These are phyloP conservation scores for Nicotiana tabacum DNA, from an alignment of 257 asterid genomes.

Conservation along the genomic window DNA sequence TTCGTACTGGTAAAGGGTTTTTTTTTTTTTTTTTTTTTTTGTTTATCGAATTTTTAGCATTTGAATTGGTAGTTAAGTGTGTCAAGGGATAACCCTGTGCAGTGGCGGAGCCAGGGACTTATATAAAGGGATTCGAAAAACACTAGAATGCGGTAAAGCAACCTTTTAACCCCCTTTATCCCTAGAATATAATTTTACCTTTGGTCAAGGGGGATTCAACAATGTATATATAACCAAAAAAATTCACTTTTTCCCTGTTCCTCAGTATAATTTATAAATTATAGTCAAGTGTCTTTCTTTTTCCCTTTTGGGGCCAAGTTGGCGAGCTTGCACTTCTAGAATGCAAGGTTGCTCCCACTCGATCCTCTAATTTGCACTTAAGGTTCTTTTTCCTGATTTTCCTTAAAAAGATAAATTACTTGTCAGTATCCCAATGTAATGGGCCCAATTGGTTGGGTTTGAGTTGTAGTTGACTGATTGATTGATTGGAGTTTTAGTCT, in stretches of 20 bases:
- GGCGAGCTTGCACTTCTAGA: background rate
- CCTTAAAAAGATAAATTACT: too few relatives aligned
- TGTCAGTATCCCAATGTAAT: too few relatives aligned
- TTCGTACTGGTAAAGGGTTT: constrained; percentile 48
- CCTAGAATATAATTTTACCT: too few relatives aligned
- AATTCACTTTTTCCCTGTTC: too few relatives aligned
- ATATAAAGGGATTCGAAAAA: too few relatives aligned
- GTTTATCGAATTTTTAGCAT: background rate
- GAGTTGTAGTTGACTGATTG: background rate
- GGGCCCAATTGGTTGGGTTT: background rate
- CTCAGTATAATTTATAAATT: background rate
- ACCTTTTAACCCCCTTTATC: too few relatives aligned
- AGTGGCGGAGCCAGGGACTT: background rate
- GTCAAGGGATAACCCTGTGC: background rate
- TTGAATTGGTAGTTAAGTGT: background rate
- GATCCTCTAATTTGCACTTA: too few relatives aligned
- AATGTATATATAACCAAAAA: too few relatives aligned
- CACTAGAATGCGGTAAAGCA: too few relatives aligned
- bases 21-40: background rate
- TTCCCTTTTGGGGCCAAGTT: background rate
- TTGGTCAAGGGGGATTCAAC: too few relatives aligned
- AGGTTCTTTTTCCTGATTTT: too few relatives aligned
- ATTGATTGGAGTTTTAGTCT: background rate
- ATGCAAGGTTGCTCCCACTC: background rate
- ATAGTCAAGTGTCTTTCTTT: background rate